phyloP scores from a whole-genome alignment of 108 stramenopile species.

The Skeletonema costatum region DNA sequence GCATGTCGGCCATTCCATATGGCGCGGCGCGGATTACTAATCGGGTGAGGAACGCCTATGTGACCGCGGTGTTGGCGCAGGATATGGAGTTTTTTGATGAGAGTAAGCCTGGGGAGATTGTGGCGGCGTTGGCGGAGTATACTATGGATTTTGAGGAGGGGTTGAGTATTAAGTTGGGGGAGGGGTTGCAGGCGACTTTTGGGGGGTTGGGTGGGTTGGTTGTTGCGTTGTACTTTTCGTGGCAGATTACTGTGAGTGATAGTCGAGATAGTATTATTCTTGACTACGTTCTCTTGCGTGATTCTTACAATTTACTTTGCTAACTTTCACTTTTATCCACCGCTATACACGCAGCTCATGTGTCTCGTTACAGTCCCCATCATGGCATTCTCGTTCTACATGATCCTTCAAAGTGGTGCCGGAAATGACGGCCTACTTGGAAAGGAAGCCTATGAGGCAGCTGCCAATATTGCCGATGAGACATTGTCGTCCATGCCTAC shows the following conservation, averaged over 20 bases:
- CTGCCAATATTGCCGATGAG: constrained; percentile 44
- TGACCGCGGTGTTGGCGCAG: constrained; percentile 25
- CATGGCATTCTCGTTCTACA: constrained; percentile 27
- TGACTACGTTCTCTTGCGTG: background rate
- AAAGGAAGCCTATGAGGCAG: constrained; percentile 43
- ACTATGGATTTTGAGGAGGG: constrained; percentile 44
- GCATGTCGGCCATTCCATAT: constrained; percentile 21
- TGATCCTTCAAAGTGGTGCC: constrained; percentile 26
- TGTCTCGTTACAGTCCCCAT: constrained; percentile 25
- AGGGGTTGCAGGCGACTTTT: constrained; percentile 25
- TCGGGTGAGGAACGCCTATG: constrained; percentile 19
- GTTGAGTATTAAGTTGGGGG: constrained; percentile 37
- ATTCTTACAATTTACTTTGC: background rate
- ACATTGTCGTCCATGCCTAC: constrained; percentile 39
- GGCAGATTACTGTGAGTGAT: constrained; percentile 30
- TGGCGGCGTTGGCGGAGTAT: constrained; percentile 24
- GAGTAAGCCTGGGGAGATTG: constrained; percentile 30
- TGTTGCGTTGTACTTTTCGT: constrained; percentile 23
- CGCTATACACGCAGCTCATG: constrained; percentile 2
- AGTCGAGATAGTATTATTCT: background rate
- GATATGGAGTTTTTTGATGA: constrained; percentile 43
- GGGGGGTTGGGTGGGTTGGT: constrained; percentile 18
- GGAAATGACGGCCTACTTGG: constrained; percentile 33
- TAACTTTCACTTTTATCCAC: background rate
- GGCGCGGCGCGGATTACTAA: constrained; percentile 38